Conservation (phyloP, 2,329 filamentous ascomycete species). For the Pestalotiopsis sp. region DNA sequence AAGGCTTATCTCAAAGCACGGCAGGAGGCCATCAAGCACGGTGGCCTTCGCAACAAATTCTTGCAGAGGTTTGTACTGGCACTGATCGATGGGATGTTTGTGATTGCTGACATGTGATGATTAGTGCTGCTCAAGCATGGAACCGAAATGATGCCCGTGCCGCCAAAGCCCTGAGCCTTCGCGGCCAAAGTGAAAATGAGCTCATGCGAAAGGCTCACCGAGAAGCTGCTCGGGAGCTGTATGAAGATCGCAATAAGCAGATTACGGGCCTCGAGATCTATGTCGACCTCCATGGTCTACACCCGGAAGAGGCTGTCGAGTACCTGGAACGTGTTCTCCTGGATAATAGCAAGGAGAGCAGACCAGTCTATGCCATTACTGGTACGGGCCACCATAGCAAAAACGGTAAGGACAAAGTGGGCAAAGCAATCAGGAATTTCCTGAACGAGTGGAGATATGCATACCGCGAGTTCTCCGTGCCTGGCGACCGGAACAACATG, state of each 20-base stretch:
- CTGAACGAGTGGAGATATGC: constrained; percentile 95
- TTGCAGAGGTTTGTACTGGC: constrained; percentile 73
- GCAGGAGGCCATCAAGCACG: constrained; percentile 95
- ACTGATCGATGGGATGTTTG: background rate
- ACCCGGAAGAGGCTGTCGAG: constrained; percentile 94
- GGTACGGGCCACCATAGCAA: constrained; percentile 97
- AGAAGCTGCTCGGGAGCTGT: constrained; percentile 87
- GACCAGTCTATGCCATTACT: constrained; percentile 91
- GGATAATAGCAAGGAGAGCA: constrained; percentile 73
- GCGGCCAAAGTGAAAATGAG: constrained; percentile 95
- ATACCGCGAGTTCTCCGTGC: constrained; percentile 94
- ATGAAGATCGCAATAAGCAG: constrained; percentile 88
- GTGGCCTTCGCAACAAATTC: constrained; percentile 94
- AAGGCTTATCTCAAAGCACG: constrained; percentile 94
- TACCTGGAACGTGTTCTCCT: constrained; percentile 88
- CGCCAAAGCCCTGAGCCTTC: constrained; percentile 90
- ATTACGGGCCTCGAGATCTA: constrained; percentile 74
- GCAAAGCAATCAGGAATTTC: constrained; percentile 88
- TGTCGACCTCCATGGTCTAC: constrained; percentile 96
- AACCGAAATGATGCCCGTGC: constrained; percentile 96
- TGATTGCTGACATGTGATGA: constrained; percentile 16
- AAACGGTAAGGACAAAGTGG: constrained; percentile 98
- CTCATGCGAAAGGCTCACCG: constrained; percentile 96
- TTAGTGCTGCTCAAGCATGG: constrained; percentile 94
- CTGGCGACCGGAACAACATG: constrained; percentile 82